Base-by-base conservation (phyloP, 2,329 filamentous ascomycete species). In the Tolypocladium pustulatum region DNA sequence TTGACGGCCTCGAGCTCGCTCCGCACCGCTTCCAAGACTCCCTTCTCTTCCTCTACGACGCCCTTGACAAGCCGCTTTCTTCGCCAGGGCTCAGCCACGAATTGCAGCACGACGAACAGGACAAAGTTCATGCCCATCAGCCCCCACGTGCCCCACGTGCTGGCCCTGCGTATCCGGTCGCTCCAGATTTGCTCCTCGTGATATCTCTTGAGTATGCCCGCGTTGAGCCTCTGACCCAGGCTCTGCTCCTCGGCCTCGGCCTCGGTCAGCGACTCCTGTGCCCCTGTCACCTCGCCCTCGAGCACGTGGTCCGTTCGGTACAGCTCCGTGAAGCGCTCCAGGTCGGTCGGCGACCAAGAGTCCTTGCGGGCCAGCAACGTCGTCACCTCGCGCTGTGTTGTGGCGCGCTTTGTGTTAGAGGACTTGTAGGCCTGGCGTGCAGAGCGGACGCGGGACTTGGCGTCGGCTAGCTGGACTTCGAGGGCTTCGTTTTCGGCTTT, bases 181-280 rank as follows among this genome's bases (percentile, higher is more conserved):
- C 90, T 96, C 94, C 94, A 99, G 59, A 99, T 95, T 76, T 99
- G 94, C 77, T 99, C 94, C 75, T 99, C 94, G 72, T 99, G 94
- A 73, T 99, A 99, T 61, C 95, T 85, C 61, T 89, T 89, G 56
- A 97, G 78, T 66, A 97, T 97, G 56, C 87, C 86, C 61, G 88
- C 86, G 69, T 89, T 93, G 57, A 99, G 77, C 66, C 86, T 83
- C 57, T 86, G 83, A 58, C 86, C 83, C 0, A 91, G 82, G 61
- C 89, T 86, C 73, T 96, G 89, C 61, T 95, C 85, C 37, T 90
- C 84, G 52, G 83, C 81, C 76, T 99, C 94, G 2, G 90, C 86
- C 60, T 85, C 81, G 20, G 85, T 85, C 32, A 97, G 80, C 17
- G 81, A 80, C 60, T 89, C 85, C 64, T 90, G 87, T 2, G 90